These are phyloP conservation scores for Xylaria flabelliformis DNA, from an alignment of 495 filamentous ascomycete species.

Conservation along the genomic window DNA sequence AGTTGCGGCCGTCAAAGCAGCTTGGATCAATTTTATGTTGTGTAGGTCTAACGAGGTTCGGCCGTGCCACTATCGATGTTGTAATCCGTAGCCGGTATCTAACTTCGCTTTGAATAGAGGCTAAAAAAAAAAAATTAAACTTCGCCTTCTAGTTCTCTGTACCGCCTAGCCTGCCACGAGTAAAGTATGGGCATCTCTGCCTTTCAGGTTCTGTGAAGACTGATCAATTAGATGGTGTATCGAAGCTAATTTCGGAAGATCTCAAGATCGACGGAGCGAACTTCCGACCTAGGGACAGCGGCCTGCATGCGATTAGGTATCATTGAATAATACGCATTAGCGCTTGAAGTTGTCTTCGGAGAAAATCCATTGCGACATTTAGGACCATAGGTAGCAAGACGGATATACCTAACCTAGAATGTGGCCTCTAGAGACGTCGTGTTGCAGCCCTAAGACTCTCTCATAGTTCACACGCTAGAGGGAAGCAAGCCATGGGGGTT, in stretches of 20 bases:
- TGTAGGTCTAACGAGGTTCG: not conserved
- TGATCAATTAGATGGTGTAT: not conserved
- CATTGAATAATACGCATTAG: not conserved
- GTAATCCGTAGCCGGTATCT: not conserved
- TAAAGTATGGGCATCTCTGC: not conserved
- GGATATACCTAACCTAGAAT: not conserved
- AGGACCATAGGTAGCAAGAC: not conserved
- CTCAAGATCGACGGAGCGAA: slow-evolving; percentile 7
- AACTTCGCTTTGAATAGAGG: not conserved
- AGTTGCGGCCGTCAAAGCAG: not conserved
- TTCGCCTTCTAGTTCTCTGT: not conserved
- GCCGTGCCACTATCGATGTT: not conserved
- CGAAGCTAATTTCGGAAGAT: not conserved
- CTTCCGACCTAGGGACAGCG: not conserved
- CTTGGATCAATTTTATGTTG: not conserved
- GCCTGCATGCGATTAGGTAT: not conserved
- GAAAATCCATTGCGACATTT: not conserved
- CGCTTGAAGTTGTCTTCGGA: not conserved
- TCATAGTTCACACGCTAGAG: too few species aligned
- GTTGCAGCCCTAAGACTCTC: too few species aligned
- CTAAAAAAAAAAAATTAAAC: too few species aligned
- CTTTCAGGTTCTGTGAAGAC: not conserved
- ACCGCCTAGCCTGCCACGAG: too few species aligned
- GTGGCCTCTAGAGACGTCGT: not conserved
- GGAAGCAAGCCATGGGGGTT: not conserved